phyloP scores from a whole-genome alignment of 306 rosid species.

The Casuarina cunninghamiana region DNA sequence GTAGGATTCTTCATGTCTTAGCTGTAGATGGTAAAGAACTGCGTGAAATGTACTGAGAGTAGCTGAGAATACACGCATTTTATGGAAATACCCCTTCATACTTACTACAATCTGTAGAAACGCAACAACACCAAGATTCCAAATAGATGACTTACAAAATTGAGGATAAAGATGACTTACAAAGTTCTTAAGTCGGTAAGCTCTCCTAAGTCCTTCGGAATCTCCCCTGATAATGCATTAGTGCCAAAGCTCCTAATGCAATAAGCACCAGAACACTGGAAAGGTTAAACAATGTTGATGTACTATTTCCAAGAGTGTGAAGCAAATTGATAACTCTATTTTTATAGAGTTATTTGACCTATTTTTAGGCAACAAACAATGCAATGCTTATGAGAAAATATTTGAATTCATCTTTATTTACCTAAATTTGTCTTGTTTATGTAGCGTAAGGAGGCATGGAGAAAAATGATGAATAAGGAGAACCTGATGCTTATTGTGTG shows the following conservation, averaged over 20 bases:
- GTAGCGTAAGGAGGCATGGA: too few species aligned
- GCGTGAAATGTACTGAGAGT: neutral
- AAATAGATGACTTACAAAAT: neutral
- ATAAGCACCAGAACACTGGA: neutral
- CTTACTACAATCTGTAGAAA: neutral
- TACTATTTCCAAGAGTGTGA: neutral
- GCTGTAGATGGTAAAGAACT: neutral
- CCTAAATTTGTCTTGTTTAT: too few species aligned
- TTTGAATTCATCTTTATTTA: too few species aligned
- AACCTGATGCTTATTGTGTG: too few species aligned
- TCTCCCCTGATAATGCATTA: constrained; percentile 67
- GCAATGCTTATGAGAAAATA: too few species aligned
- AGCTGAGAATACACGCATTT: neutral
- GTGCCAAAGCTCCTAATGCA: constrained; percentile 49
- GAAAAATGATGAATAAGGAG: too few species aligned
- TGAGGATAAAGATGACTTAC: constrained; percentile 37
- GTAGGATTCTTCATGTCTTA: neutral
- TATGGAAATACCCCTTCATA: neutral
- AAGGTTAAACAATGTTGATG: neutral
- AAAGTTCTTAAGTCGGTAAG: constrained; percentile 44
- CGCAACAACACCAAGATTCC: neutral
- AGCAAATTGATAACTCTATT: too few species aligned
- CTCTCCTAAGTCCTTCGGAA: constrained; percentile 69
- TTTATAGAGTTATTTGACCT: too few species aligned
- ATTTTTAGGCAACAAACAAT: too few species aligned